Percentiles rank a stretch among this genome's conserved stretches.
phyloP scores from a whole-genome alignment of 1,284 basidiomycete genomes.

The Malassezia yamatoensis region DNA sequence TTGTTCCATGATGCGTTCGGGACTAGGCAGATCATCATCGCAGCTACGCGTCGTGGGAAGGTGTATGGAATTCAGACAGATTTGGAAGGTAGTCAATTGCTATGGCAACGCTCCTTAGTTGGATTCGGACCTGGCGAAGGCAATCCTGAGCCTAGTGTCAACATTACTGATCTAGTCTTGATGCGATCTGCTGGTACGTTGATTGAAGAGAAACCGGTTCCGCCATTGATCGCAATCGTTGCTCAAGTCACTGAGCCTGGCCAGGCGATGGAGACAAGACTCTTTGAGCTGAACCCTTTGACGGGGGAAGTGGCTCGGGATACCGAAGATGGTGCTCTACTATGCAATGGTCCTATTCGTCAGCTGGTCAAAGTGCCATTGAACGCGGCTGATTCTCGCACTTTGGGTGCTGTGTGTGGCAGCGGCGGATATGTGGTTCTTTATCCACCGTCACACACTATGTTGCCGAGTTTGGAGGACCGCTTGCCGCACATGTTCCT shows the following conservation, averaged over 20 bases:
- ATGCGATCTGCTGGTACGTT: conserved; percentile 31
- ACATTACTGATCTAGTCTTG: conserved; percentile 31
- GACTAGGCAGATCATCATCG: conserved; percentile 72
- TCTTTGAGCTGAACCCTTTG: conserved; percentile 41
- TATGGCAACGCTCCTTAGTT: conserved; percentile 44
- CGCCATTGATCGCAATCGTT: conserved; percentile 31
- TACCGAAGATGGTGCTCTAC: conserved; percentile 7
- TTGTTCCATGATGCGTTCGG: conserved; percentile 63
- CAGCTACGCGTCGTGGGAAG: conserved; percentile 64
- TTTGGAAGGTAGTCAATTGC: conserved; percentile 52
- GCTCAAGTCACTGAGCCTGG: conserved; percentile 30
- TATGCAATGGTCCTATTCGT: conserved; percentile 1
- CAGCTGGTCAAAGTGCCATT: conserved; percentile 3
- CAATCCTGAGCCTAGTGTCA: conserved; percentile 24
- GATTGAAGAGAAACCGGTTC: conserved; percentile 16
- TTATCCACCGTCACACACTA: conserved; percentile 24
- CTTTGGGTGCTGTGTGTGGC: conserved; percentile 58
- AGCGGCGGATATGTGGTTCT: conserved; percentile 42
- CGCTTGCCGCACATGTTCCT: conserved; percentile 23
- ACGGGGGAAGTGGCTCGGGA: conserved; percentile 34
- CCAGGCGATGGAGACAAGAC: conserved; percentile 24
- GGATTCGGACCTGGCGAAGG: conserved; percentile 42
- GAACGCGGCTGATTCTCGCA: conserved; percentile 48
- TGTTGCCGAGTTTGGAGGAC: conserved; percentile 24
- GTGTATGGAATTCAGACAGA: conserved; percentile 70